phyloP scores from a whole-genome alignment of 306 rosid species.

The Argentina anserina region DNA sequence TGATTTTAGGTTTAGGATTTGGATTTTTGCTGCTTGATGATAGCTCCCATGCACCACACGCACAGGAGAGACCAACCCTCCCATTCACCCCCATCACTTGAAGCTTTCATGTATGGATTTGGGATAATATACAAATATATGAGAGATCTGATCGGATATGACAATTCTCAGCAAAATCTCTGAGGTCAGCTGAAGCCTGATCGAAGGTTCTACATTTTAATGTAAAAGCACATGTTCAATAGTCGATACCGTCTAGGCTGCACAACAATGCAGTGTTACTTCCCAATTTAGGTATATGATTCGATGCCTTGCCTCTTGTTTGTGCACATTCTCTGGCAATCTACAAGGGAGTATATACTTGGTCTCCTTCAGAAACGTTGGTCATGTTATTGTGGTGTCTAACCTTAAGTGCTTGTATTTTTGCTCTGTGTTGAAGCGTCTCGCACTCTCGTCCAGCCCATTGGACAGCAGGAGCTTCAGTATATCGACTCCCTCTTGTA shows the following conservation, averaged over 20 bases:
- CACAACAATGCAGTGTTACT: not conserved
- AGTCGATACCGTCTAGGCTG: not conserved
- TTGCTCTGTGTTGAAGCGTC: constrained; percentile 68
- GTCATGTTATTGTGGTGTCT: constrained; percentile 23
- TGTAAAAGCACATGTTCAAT: not conserved
- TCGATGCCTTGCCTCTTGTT: not conserved
- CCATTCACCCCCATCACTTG: not conserved
- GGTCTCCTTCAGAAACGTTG: not conserved
- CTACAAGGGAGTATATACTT: not conserved
- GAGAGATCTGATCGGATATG: not conserved
- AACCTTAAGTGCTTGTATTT: constrained; percentile 73
- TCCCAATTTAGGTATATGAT: not conserved
- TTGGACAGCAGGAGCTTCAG: constrained; percentile 47
- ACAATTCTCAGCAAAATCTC: not conserved
- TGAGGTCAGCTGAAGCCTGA: not conserved
- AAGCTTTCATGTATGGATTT: not conserved
- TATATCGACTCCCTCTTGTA: constrained; percentile 45
- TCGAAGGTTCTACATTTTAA: not conserved
- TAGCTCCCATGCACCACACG: not conserved
- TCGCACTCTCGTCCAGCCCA: constrained; percentile 57
- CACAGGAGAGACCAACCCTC: not conserved
- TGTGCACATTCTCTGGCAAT: not conserved
- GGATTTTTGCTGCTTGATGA: not conserved
- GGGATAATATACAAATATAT: not conserved
- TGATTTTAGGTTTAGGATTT: not conserved